Percentiles rank a stretch among this genome's conserved stretches.
Conservation (phyloP, 148 eudicot species). For the Rhododendron henanense region DNA sequence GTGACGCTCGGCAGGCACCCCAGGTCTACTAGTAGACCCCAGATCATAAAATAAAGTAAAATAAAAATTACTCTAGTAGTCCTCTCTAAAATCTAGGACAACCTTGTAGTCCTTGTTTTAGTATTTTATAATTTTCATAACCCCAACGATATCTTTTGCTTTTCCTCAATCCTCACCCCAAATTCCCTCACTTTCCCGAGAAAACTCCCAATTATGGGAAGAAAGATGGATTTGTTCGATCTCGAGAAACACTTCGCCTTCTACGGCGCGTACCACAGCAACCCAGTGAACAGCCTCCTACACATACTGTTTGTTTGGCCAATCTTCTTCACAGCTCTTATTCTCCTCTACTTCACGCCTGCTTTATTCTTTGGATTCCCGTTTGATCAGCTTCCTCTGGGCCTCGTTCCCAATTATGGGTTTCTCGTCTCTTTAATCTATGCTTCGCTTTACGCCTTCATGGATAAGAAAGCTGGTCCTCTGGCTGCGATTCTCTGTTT, state of each 20-base stretch:
- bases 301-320: not conserved
- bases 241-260: not conserved
- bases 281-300: not conserved
- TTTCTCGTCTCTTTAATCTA: not conserved
- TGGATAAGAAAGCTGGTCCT: constrained; percentile 2
- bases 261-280: not conserved
- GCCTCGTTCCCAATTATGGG: not conserved
- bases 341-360: not conserved
- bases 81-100: not conserved
- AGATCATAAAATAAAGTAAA: too few species aligned
- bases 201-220: not conserved
- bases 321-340: not conserved
- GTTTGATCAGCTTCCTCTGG: not conserved
- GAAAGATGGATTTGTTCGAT: not conserved
- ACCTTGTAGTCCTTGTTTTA: not conserved
- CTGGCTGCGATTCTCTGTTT: not conserved
- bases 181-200: not conserved
- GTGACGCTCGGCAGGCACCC: too few species aligned
- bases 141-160: not conserved
- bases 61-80: not conserved
- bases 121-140: too few species aligned
- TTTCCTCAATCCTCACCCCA: not conserved
- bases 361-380: not conserved
- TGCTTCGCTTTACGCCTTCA: not conserved
- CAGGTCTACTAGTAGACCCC: too few species aligned